phyloP scores from a whole-genome alignment of 805 yeast genomes.

The Kodamaea hsintzibuensis region DNA sequence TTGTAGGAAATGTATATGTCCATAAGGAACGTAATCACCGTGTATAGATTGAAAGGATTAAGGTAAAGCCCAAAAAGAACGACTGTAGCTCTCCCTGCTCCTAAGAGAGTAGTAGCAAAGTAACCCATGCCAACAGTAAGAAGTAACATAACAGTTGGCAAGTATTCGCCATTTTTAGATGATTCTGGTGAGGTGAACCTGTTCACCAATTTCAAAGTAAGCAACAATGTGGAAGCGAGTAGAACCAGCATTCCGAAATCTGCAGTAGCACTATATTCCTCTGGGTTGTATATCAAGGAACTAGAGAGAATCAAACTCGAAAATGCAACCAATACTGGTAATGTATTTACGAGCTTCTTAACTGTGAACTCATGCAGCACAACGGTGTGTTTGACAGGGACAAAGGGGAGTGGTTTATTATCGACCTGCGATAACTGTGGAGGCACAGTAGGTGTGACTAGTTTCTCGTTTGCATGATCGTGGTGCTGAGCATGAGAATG shows the following conservation, averaged over 20 bases:
- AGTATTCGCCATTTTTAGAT: not conserved
- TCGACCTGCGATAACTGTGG: slow-evolving; percentile 3
- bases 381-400: not conserved
- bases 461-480: slow-evolving; percentile 8
- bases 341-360: slow-evolving; percentile 21
- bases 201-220: slow-evolving; percentile 17
- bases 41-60: slow-evolving; percentile 30
- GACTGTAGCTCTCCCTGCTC: slow-evolving; percentile 26
- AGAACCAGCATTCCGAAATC: slow-evolving; percentile 19
- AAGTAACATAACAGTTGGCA: slow-evolving; percentile 16
- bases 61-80: slow-evolving; percentile 31
- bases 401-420: not conserved
- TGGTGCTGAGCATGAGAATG: slow-evolving; percentile 7
- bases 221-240: slow-evolving; percentile 22
- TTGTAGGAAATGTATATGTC: slow-evolving; percentile 22
- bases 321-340: slow-evolving; percentile 35
- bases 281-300: slow-evolving; percentile 18
- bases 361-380: slow-evolving; percentile 1
- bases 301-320: slow-evolving; percentile 31
- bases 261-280: slow-evolving; percentile 6
- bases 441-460: not conserved
- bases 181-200: slow-evolving; percentile 9
- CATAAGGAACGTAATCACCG: slow-evolving; percentile 26
- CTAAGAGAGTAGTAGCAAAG: slow-evolving; percentile 23
- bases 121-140: slow-evolving; percentile 23